These are phyloP conservation scores for Fusarium sp. DNA, from an alignment of 2,329 filamentous ascomycete species.

Conservation along the genomic window DNA sequence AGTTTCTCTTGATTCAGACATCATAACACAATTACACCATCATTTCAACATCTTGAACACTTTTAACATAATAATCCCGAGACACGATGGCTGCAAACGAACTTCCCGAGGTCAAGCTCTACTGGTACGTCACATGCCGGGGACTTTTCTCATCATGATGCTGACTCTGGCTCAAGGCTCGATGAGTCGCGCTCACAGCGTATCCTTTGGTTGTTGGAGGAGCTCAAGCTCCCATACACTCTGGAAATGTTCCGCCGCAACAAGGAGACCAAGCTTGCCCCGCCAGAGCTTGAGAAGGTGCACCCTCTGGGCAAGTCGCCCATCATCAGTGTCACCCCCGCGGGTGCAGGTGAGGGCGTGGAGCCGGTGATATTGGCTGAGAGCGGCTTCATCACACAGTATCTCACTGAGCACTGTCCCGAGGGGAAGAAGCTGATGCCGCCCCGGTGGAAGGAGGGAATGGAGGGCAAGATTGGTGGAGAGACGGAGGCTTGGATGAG, in stretches of 20 bases:
- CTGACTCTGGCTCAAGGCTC: conserved; percentile 70
- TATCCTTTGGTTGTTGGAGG: conserved; percentile 87
- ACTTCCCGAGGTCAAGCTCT: conserved; percentile 69
- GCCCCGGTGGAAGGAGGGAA: conserved; percentile 66
- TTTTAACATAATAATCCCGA: neutral
- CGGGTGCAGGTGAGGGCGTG: conserved; percentile 43
- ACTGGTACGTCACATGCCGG: conserved; percentile 63
- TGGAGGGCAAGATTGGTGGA: conserved; percentile 67
- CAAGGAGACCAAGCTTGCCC: conserved; percentile 73
- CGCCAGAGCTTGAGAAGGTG: conserved; percentile 78
- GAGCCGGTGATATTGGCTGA: conserved; percentile 78
- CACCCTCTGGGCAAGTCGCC: conserved; percentile 92
- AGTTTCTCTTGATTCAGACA: neutral
- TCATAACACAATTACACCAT: neutral
- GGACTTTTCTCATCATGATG: neutral
- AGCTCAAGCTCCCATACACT: conserved; percentile 82
- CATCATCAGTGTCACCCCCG: conserved; percentile 72
- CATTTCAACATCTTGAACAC: neutral
- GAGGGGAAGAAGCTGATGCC: conserved; percentile 62
- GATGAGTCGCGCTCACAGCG: conserved; percentile 85
- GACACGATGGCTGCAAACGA: conserved; percentile 45
- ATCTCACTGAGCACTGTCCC: conserved; percentile 76
- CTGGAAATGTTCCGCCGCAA: conserved; percentile 82
- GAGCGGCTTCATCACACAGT: conserved; percentile 84
- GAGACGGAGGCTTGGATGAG: conserved; percentile 72